These are phyloP conservation scores for Vigna radiata DNA, from an alignment of 306 rosid genomes.

Conservation along the genomic window DNA sequence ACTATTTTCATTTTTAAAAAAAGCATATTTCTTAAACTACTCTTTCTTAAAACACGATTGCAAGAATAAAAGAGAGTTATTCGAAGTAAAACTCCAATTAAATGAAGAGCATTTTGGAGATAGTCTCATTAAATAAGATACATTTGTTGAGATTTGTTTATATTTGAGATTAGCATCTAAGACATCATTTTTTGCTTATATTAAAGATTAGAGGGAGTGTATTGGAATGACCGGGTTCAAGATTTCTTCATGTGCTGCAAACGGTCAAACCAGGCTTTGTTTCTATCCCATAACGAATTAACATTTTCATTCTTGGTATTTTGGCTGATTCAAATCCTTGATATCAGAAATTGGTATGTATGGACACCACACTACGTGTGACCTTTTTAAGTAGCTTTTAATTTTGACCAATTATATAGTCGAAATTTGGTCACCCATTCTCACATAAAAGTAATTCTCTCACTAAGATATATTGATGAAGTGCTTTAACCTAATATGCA, in stretches of 20 bases:
- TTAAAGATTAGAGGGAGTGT: not conserved
- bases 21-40: too few species aligned
- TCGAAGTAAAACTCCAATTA: not conserved
- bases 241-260: not conserved
- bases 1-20: too few species aligned
- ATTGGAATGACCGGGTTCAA: constrained; percentile 13
- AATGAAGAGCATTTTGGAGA: not conserved
- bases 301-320: not conserved
- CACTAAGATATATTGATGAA: not conserved
- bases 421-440: not conserved
- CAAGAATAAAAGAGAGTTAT: not conserved
- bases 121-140: not conserved
- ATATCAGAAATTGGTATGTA: not conserved
- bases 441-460: not conserved
- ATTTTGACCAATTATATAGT: not conserved
- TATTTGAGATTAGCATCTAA: not conserved
- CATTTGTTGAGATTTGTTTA: not conserved
- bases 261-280: constrained; percentile 2
- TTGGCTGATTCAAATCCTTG: constrained; percentile 16
- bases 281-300: constrained; percentile 10
- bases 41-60: not conserved
- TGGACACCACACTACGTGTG: not conserved
- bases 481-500: constrained; percentile 21
- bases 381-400: not conserved
- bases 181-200: not conserved